Conservation (phyloP, 768 basidiomycete genomes). For the Mycena rosella region DNA sequence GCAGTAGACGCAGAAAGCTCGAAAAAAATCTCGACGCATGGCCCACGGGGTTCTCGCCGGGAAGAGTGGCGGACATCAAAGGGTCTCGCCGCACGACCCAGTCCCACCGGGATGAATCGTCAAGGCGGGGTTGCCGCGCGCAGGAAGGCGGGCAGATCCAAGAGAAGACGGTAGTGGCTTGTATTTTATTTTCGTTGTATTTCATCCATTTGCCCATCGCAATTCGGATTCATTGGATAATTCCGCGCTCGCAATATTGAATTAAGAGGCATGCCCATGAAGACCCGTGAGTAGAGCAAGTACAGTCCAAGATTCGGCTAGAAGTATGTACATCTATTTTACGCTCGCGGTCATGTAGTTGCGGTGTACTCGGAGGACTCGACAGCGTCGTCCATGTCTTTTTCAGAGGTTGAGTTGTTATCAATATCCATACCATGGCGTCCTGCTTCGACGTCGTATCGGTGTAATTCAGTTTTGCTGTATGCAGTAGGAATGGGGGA, state of each 20-base stretch:
- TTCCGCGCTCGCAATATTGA: no score
- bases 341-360: not conserved
- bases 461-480: conserved; percentile 25
- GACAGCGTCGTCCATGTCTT: conserved; percentile 16
- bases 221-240: conserved; percentile 13
- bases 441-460: conserved; percentile 31
- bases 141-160: conserved; percentile 77
- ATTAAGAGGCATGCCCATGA: not conserved
- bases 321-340: conserved; percentile 17
- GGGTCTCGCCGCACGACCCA: conserved; percentile 69
- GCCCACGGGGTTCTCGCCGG: conserved; percentile 78
- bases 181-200: conserved; percentile 16
- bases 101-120: conserved; percentile 70
- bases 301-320: conserved; percentile 16
- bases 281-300: no score
- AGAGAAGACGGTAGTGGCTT: conserved; percentile 71
- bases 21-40: conserved; percentile 80
- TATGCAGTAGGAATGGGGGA: conserved; percentile 10
- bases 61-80: conserved; percentile 89
- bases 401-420: conserved; percentile 15
- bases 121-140: conserved; percentile 73
- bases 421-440: conserved; percentile 14
- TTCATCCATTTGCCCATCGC: conserved; percentile 3
- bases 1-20: conserved; percentile 59
- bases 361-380: conserved; percentile 29